phyloP scores from a whole-genome alignment of 768 basidiomycete genomes.

The Termitomyces sp. region DNA sequence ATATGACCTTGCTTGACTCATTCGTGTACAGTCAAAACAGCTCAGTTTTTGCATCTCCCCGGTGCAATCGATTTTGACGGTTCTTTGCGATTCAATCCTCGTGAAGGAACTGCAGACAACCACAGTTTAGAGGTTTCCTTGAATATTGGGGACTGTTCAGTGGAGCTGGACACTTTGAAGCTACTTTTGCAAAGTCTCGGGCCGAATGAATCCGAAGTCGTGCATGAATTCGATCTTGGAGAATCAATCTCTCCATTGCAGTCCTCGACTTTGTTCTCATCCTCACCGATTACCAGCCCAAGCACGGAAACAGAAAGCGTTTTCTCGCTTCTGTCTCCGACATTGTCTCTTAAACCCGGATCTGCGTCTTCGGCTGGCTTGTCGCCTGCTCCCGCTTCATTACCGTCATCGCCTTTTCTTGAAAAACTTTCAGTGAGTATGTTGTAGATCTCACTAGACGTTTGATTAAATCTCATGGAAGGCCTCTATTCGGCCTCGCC shows the following conservation, averaged over 20 bases:
- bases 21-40: constrained; percentile 17
- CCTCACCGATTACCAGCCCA: constrained; percentile 8
- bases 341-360: constrained; percentile 9
- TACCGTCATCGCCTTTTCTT: constrained; percentile 24
- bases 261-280: background rate
- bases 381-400: constrained; percentile 14
- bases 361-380: constrained; percentile 8
- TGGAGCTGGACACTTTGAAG: constrained; percentile 45
- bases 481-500: constrained; percentile 47
- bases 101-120: constrained; percentile 47
- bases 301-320: constrained; percentile 7
- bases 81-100: constrained; percentile 58
- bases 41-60: constrained; percentile 45
- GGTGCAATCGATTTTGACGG: constrained; percentile 40
- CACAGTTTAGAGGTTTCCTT: constrained; percentile 48
- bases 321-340: constrained; percentile 11
- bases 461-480: constrained; percentile 19
- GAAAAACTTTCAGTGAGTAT: constrained; percentile 23
- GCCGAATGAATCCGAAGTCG: constrained; percentile 2
- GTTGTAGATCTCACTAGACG: constrained; percentile 15
- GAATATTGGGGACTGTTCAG: constrained; percentile 41
- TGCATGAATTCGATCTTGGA: background rate
- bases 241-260: background rate
- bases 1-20: background rate
- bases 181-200: constrained; percentile 25